Evolutionary conservation across 306 rosid species (phyloP), one percentile per base, ranked within the genome.

Genomic region (Lagenaria siceraria): DNA sequence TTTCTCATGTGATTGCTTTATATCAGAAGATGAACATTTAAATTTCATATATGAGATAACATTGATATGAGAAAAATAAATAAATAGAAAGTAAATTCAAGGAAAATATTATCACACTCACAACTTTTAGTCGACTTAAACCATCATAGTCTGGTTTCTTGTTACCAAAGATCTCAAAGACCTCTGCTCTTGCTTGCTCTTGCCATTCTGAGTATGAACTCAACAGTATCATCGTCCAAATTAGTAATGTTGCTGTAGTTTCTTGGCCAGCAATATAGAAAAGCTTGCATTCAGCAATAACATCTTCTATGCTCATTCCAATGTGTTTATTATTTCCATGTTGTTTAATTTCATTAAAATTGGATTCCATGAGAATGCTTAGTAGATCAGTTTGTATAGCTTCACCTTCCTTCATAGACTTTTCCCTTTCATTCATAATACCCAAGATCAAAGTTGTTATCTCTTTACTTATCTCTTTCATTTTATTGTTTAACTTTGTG

Each of bases 221-320:
- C 15, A 81, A 74, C 13, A 87, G 29, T 5, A 89, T 55, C 84
- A 87, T 51, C 5, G 89, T 79, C 90, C 87, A 89, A 74, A 77
- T 85, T 2, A 83, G 74, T 58, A 89, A 35, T 5, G 12, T 54
- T 0, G 93, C 48, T 27, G 88, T 85, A 60, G 87, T 87, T 78
- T 84, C 93, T 81, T 87, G 89, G 19, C 91, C 93, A 1, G 79
- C 89, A 2, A 69, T 17, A 77, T 87, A 89, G 75, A 85, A 89
- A 3, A 85, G 19, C 49, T 80, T 87, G 46, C 90, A 89, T 60
- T 89, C 92, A 17, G 70, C 82, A 15, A 85, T 81, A 7, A 87
- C 61, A 55, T 55, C 80, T 4, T 89, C 90, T 55, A 53, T 53
- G 24, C 58, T 53, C 58, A 53, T 53, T 53, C 58, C 58, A 53